Base-by-base conservation (phyloP, 441 rosid species). In the Pelargonium myrrhifolium region DNA sequence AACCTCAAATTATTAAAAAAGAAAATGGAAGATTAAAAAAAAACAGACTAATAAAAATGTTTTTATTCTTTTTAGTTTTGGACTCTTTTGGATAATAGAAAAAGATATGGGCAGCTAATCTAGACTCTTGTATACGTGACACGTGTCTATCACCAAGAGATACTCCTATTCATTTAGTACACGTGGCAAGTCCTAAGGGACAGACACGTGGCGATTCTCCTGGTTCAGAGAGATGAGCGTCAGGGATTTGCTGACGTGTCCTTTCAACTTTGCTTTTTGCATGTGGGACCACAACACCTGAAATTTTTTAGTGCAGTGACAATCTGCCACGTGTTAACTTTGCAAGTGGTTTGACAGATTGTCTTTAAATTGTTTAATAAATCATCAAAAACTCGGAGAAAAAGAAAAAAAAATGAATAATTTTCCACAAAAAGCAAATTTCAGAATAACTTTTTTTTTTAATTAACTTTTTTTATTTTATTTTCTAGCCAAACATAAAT, bases 101-200 rank as follows among this genome's bases (percentile, higher is more conserved):
- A 78, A 76, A 67, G 68, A 70, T 78, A 70, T 68, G 82, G 68
- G 76, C 79, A 24, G 59, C 77, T 72, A 75, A 69, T 77, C 85
- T 45, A 12, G 47, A 42, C 70, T 8, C 15, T 43, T 20, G 10
- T 43, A 63, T 45, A 51, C 40, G 15, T n/a, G 72, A 73, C 77
- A 78, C 76, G 76, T 73, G 86, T 67, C 75, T 22, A 28, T 35
- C 75, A 68, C 64, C 40, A 39, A 12, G 26, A 39, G 45, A 55
- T 68, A 66, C 68, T 75, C 75, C 1, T 9, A 5, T 42, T n/a
- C n/a, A 37, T n/a, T 9, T 2, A 2, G 5, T 11, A 20, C 39
- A 9, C 28, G 7, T 15, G 11, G 40, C 60, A 15, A 40, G 43
- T 1, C 17, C 0, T 0, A 14, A 12, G 37, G 0, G 18, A 1